These are phyloP conservation scores for Kockiozyma suomiensis DNA, from an alignment of 805 yeast species.

Conservation along the genomic window DNA sequence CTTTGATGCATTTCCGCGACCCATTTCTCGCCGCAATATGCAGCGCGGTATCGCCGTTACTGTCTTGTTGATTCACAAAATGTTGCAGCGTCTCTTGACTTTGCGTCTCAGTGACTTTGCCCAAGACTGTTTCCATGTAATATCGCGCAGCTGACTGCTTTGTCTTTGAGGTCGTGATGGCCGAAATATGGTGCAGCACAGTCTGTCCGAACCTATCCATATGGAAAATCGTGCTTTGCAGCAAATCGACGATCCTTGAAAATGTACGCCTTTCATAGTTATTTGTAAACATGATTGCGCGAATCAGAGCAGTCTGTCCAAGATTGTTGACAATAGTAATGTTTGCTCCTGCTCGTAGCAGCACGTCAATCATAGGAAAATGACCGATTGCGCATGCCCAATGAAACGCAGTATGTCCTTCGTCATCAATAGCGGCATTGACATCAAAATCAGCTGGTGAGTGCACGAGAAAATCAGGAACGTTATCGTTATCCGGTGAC, in stretches of 20 bases:
- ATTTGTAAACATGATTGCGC: constrained; percentile 84
- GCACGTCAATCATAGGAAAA: constrained; percentile 70
- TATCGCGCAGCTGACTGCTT: constrained; percentile 80
- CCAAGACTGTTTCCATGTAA: constrained; percentile 74
- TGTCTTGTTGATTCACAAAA: constrained; percentile 72
- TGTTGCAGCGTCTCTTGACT: constrained; percentile 56
- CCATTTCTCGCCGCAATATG: constrained; percentile 70
- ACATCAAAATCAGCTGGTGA: constrained; percentile 70
- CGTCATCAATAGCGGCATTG: constrained; percentile 84
- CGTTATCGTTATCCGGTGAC: constrained; percentile 57
- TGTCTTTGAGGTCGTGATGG: constrained; percentile 63
- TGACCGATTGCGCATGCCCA: constrained; percentile 98
- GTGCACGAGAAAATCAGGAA: constrained; percentile 67
- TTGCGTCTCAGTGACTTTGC: constrained; percentile 67
- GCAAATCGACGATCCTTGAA: constrained; percentile 71
- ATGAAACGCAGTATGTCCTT: constrained; percentile 91
- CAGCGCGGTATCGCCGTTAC: constrained; percentile 80
- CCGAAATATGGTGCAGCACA: constrained; percentile 82
- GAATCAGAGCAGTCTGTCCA: constrained; percentile 87
- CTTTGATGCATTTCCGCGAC: constrained; percentile 50
- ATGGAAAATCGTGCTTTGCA: constrained; percentile 76
- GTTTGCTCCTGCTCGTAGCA: constrained; percentile 76
- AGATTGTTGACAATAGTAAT: constrained; percentile 59
- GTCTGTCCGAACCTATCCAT: constrained; percentile 74
- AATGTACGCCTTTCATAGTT: constrained; percentile 80